Base-by-base conservation (phyloP, 2,329 filamentous ascomycete species). In the Diplodia sapinea region DNA sequence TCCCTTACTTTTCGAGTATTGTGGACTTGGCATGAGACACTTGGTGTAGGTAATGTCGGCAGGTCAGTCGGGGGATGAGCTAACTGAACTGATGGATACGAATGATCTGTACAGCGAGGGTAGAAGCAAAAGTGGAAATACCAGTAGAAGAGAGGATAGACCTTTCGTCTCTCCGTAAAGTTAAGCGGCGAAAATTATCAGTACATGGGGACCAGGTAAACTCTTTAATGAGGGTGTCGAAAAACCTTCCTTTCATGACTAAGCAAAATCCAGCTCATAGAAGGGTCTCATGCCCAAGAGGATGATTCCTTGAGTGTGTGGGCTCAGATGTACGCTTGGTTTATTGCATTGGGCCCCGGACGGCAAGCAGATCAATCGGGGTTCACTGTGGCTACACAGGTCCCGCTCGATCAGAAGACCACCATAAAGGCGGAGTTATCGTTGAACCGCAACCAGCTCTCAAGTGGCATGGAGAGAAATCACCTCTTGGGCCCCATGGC, bases 1-100 rank as follows among this genome's bases (percentile, higher is more conserved):
- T 71, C 91, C 91, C 0, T 81, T 92, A 31, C 78, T 92, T 50
- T 94, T 95, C 75, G 87, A 92, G 75, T 71, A 87, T 55, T 77
- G 89, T 38, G 87, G 83, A 15, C 74, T 85, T 51, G 81, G 82
- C 8, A 54, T 59, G 64, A 38, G 15, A 29, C 47, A 36, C n/a
- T 13, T 38, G 36, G 36, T 33, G 7, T 17, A 12, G 12, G 29
- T 1, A 38, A 47, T 52, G 9, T n/a, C 31, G 17, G 8, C 17
- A 20, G 13, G 54, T 12, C 15, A 31, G 33, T 11, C 8, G 3
- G 9, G 5, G 31, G 17, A 38, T 11, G 8, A 23, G n/a, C 20
- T 20, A 38, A 38, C 17, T 20, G 17, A 3, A 20, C 8, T 52
- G 33, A 12, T 4, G 11, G 20, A 12, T 43, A 47, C 43, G 47